These are phyloP conservation scores for Lagenidium sp. DNA, from an alignment of 352 stramenopile species.

Conservation along the genomic window DNA sequence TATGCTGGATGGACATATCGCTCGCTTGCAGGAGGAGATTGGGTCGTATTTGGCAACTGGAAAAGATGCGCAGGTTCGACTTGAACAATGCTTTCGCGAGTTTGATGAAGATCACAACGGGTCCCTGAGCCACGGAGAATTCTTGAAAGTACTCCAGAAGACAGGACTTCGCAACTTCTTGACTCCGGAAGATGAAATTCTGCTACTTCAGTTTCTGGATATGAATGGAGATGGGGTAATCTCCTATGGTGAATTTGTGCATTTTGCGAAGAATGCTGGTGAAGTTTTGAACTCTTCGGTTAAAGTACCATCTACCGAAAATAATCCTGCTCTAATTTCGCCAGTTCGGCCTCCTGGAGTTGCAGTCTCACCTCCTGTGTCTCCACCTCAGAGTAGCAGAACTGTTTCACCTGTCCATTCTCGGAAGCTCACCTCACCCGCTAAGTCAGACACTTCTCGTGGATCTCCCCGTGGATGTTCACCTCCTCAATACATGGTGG, in stretches of 20 bases:
- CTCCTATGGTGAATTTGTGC: conserved; percentile 56
- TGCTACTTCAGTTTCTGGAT: conserved; percentile 67
- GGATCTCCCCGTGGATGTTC: too few species aligned
- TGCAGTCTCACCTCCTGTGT: conserved; percentile 1
- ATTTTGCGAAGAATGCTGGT: conserved; percentile 42
- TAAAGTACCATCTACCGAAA: too few species aligned
- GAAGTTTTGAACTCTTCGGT: conserved; percentile 33
- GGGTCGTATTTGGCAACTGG: conserved; percentile 43
- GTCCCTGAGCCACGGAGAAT: conserved; percentile 48
- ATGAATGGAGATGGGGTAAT: conserved; percentile 49
- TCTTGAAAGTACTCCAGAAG: conserved; percentile 53
- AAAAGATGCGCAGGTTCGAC: conserved; percentile 32
- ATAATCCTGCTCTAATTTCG: too few species aligned
- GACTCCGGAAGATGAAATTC: conserved; percentile 41
- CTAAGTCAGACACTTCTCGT: not conserved
- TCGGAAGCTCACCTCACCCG: conserved; percentile 5
- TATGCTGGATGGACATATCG: conserved; percentile 44
- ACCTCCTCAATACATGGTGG: conserved; percentile 12
- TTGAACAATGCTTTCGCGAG: conserved; percentile 44
- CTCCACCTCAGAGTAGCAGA: conserved; percentile 4
- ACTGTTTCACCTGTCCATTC: conserved; percentile 2
- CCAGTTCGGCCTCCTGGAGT: too few species aligned
- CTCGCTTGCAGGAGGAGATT: conserved; percentile 45
- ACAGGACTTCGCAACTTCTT: conserved; percentile 52
- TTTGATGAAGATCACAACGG: conserved; percentile 45